These are phyloP conservation scores for Verticillium nonalfalfae DNA, from an alignment of 2,329 filamentous ascomycete genomes.

Conservation along the genomic window DNA sequence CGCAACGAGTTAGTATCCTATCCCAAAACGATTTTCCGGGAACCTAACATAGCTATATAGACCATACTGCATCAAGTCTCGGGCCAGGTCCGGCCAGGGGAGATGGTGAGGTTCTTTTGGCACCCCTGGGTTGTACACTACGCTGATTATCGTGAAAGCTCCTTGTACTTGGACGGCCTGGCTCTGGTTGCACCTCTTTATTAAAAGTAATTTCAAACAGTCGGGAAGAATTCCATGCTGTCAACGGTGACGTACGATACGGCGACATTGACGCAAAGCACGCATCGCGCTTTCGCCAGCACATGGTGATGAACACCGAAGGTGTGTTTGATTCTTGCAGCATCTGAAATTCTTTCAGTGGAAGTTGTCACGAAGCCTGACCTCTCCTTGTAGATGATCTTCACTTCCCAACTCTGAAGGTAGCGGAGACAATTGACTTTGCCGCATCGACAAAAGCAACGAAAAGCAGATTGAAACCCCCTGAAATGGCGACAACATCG, in stretches of 20 bases:
- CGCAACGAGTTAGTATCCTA: no score
- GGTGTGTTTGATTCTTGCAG: constrained; percentile 6
- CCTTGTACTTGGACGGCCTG: constrained; percentile 23
- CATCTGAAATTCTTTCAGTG: neutral
- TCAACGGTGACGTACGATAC: constrained; percentile 17
- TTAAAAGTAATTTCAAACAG: constrained; percentile 22
- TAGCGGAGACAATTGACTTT: constrained; percentile 60
- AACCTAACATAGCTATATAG: no score
- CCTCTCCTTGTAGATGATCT: constrained; percentile 35
- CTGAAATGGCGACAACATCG: no score
- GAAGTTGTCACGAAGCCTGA: neutral
- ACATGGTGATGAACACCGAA: constrained; percentile 25
- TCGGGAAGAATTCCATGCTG: constrained; percentile 18
- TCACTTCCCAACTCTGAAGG: constrained; percentile 64
- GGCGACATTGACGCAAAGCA: constrained; percentile 17
- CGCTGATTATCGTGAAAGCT: constrained; percentile 11
- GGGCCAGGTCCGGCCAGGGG: no score
- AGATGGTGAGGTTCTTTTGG: no score
- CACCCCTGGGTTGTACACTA: no score
- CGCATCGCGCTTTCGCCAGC: constrained; percentile 17
- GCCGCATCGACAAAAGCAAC: constrained; percentile 50
- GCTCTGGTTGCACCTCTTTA: constrained; percentile 23
- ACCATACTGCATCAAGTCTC: no score
- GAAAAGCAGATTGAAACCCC: no score
- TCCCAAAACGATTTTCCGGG: no score